phyloP scores from a whole-genome alignment of 768 basidiomycete genomes.

The Agrocybe chaxingu region DNA sequence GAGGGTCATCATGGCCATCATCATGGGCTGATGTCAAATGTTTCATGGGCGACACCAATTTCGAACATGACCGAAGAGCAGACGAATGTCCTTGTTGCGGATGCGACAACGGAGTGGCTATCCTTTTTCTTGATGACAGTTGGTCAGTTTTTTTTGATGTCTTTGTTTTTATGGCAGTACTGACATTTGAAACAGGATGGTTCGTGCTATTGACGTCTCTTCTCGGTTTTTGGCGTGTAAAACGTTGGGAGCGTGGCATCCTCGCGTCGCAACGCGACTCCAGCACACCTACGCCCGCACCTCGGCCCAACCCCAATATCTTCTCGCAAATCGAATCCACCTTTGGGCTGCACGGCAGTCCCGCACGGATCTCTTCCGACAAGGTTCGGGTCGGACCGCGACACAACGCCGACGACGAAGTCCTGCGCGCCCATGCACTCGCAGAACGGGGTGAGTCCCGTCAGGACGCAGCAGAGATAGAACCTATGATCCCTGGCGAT shows the following conservation, averaged over 20 bases:
- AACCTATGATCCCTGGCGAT: constrained; percentile 38
- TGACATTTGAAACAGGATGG: constrained; percentile 22
- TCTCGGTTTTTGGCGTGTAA: constrained; percentile 87
- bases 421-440: constrained; percentile 19
- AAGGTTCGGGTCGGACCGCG: constrained; percentile 34
- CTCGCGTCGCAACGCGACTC: constrained; percentile 50
- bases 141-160: constrained; percentile 36
- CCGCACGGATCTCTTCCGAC: constrained; percentile 38
- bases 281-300: constrained; percentile 11
- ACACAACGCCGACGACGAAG: constrained; percentile 24
- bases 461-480: constrained; percentile 26
- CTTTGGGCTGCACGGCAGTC: constrained; percentile 37
- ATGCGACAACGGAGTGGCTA: constrained; percentile 88
- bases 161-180: background rate
- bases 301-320: constrained; percentile 21
- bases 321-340: constrained; percentile 35
- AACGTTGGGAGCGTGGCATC: constrained; percentile 83
- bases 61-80: constrained; percentile 34
- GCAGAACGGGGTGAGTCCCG: constrained; percentile 26
- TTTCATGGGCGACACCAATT: constrained; percentile 18
- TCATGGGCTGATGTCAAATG: constrained; percentile 22
- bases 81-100: constrained; percentile 38
- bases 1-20: constrained; percentile 12
- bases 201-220: constrained; percentile 76
- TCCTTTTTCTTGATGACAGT: constrained; percentile 94